Conservation (phyloP, 139 green algal species). For the Diplosphaera chodatii region DNA sequence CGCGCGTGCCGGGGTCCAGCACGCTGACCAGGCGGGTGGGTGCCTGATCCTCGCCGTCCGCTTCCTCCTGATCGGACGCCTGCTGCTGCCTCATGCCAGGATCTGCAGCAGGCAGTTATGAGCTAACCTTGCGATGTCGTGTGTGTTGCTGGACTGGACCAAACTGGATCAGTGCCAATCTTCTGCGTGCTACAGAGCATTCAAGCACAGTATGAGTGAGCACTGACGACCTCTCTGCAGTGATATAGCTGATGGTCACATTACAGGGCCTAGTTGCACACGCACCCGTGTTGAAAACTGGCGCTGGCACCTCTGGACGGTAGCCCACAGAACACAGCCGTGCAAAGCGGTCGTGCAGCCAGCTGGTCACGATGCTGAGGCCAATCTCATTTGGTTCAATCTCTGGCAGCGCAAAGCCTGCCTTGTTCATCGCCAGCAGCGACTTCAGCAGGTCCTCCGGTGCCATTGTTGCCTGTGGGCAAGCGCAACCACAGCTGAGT, state of each 20-base stretch:
- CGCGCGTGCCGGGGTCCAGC: not conserved
- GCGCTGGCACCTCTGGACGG: not conserved
- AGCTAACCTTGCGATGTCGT: not conserved
- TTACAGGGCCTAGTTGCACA: too few species aligned
- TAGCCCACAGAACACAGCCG: not conserved
- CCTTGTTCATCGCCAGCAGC: not conserved
- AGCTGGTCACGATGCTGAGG: not conserved
- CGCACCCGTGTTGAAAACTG: not conserved
- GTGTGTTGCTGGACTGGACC: too few species aligned
- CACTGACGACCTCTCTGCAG: too few species aligned
- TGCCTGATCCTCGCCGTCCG: too few species aligned
- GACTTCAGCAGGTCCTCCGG: not conserved
- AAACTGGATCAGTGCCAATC: too few species aligned
- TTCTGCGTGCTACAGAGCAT: too few species aligned
- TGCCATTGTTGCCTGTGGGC: not conserved
- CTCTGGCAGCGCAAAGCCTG: not conserved
- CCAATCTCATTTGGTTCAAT: not conserved
- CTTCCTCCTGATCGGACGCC: too few species aligned
- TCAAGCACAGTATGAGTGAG: too few species aligned
- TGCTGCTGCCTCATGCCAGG: not conserved
- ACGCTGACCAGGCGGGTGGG: not conserved
- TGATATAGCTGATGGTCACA: too few species aligned
- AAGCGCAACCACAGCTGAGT: too few species aligned
- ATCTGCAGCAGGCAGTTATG: not conserved
- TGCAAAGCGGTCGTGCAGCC: not conserved